Conservation (phyloP, 148 eudicot species). For the Vaccinium myrtillus region DNA sequence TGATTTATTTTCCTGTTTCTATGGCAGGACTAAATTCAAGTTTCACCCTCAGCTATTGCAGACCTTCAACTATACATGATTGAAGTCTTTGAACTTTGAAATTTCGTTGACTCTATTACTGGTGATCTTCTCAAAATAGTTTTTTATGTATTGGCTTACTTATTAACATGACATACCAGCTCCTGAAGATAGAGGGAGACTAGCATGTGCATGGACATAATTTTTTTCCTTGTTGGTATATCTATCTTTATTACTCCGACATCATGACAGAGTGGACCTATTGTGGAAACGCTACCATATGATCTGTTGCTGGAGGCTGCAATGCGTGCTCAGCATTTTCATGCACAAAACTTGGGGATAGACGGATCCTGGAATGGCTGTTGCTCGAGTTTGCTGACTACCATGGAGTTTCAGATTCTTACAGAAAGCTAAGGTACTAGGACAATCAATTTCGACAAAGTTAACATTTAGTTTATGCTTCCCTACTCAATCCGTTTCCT, state of each 20-base stretch:
- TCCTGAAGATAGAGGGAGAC: not conserved
- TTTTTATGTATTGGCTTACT: not conserved
- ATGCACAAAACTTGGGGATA: conserved; percentile 51
- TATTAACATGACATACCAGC: not conserved
- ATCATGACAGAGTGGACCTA: conserved; percentile 57
- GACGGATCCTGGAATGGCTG: conserved; percentile 81
- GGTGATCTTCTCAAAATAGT: not conserved
- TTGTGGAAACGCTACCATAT: conserved; percentile 84
- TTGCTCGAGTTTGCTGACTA: conserved; percentile 72
- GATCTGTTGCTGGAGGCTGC: conserved; percentile 83
- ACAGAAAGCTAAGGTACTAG: conserved; percentile 71
- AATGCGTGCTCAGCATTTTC: conserved; percentile 70
- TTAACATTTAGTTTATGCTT: not conserved
- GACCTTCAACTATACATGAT: conserved; percentile 30
- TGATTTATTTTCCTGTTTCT: not conserved
- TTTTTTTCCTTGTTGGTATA: not conserved
- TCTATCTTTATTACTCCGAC: conserved; percentile 2
- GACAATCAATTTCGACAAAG: not conserved
- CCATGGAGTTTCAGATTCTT: conserved; percentile 76
- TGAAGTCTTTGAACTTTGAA: not conserved
- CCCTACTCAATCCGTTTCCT: not conserved
- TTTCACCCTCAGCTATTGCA: conserved; percentile 32
- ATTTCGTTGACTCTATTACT: not conserved
- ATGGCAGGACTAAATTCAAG: conserved; percentile 26
- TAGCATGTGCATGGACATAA: too few relatives aligned